Conservation (phyloP, 169 alveolate species). For the Plasmodium ovale region DNA sequence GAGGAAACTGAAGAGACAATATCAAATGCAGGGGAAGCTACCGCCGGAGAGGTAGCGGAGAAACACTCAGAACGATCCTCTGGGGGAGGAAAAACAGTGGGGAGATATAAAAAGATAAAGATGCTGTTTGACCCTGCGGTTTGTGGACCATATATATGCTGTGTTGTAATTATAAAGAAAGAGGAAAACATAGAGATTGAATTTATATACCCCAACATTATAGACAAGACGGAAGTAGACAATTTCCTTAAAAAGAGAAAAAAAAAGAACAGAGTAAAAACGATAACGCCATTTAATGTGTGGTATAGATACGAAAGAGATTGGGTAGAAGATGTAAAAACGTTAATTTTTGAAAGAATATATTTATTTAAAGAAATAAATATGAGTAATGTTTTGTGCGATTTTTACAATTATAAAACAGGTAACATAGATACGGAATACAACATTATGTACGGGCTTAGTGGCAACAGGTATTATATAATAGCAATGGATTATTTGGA, state of each 20-base stretch:
- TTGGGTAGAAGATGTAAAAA: conserved; percentile 62
- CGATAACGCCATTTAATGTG: conserved; percentile 59
- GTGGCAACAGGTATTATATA: conserved; percentile 70
- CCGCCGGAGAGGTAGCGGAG: neutral
- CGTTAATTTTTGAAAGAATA: conserved; percentile 51
- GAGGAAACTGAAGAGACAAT: neutral
- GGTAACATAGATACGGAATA: conserved; percentile 29
- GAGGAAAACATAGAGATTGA: conserved; percentile 53
- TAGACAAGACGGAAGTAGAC: conserved; percentile 21
- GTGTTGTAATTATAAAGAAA: conserved; percentile 41
- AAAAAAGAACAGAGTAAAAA: conserved; percentile 13
- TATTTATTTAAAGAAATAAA: conserved; percentile 47
- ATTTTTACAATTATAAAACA: conserved; percentile 15
- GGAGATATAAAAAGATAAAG: conserved; percentile 9
- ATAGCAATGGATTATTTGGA: conserved; percentile 49
- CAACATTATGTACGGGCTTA: conserved; percentile 39
- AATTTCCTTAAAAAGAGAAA: conserved; percentile 5
- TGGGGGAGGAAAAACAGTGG: neutral
- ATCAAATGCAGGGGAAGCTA: neutral
- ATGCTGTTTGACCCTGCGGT: conserved; percentile 31
- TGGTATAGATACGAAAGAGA: conserved; percentile 71
- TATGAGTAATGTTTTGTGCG: conserved; percentile 4
- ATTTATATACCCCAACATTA: conserved; percentile 49
- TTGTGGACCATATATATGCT: conserved; percentile 61
- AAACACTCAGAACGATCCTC: neutral